These are phyloP conservation scores for Apiotrichum akiyoshidainum DNA, from an alignment of 1,284 basidiomycete genomes.

Conservation along the genomic window DNA sequence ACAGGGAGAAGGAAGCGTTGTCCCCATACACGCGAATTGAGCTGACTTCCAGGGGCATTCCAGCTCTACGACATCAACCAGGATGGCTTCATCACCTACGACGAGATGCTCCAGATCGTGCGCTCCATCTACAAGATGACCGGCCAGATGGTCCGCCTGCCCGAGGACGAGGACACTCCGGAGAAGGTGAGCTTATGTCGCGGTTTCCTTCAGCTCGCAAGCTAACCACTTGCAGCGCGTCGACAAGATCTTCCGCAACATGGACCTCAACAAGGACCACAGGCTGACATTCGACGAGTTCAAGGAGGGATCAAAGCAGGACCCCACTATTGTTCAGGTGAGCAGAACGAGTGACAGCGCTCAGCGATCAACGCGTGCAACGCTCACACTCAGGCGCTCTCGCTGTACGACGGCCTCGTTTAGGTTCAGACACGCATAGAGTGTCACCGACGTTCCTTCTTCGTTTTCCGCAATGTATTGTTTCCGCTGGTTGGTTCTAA, in stretches of 20 bases:
- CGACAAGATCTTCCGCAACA: conserved; percentile 91
- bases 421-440: conserved; percentile 24
- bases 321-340: conserved; percentile 94
- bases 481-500: not conserved
- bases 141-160: conserved; percentile 97
- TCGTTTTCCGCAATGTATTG: conserved; percentile 2
- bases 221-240: conserved; percentile 64
- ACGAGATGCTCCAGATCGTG: conserved; percentile 98
- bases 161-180: conserved; percentile 95
- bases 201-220: not conserved
- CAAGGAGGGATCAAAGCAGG: conserved; percentile 93
- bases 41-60: conserved; percentile 78
- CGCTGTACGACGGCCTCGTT: conserved; percentile 57
- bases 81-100: conserved; percentile 93
- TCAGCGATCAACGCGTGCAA: no score
- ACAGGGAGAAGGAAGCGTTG: no score
- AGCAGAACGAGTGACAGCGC: not conserved
- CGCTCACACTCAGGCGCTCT: conserved; percentile 44
- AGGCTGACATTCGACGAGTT: conserved; percentile 91
- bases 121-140: conserved; percentile 98
- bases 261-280: conserved; percentile 87
- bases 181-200: conserved; percentile 69
- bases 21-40: no score
- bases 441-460: not conserved
- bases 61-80: conserved; percentile 99